Percentiles rank a stretch among this genome's conserved stretches.
These are phyloP conservation scores for Alternaria arbusti DNA, from an alignment of 2,329 filamentous ascomycete species.

Conservation along the genomic window DNA sequence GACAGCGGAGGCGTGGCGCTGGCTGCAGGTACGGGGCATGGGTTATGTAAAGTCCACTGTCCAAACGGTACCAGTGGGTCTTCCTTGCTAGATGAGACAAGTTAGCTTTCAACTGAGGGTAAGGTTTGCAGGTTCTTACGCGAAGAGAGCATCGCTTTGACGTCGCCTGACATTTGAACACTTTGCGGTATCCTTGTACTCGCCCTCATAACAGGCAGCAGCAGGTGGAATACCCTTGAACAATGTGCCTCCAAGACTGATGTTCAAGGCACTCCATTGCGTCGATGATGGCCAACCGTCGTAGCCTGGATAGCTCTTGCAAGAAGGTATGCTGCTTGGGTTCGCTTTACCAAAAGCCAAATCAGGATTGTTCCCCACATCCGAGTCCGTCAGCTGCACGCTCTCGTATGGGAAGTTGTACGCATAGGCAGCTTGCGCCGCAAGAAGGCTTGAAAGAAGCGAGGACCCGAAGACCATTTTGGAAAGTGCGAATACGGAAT, in stretches of 20 bases:
- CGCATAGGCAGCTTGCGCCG: conserved; percentile 10
- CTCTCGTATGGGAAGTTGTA: conserved; percentile 36
- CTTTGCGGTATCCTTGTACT: conserved; percentile 21
- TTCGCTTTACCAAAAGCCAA: conserved; percentile 28
- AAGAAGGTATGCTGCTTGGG: conserved; percentile 11
- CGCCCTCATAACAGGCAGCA: conserved; percentile 35
- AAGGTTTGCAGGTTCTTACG: conserved; percentile 17
- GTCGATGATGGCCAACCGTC: conserved; percentile 29
- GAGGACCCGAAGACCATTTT: background rate
- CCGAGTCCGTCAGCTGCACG: conserved; percentile 25
- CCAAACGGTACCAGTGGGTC: conserved; percentile 32
- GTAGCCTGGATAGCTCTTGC: conserved; percentile 36
- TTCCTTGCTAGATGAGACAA: conserved; percentile 19
- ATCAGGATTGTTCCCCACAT: conserved; percentile 29
- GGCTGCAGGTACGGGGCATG: conserved; percentile 18
- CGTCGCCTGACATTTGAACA: conserved; percentile 19
- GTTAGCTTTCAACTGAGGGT: background rate
- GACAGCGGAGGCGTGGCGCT: conserved; percentile 8
- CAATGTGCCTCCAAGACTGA: conserved; percentile 28
- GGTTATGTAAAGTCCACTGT: conserved; percentile 30
- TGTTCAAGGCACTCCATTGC: conserved; percentile 32
- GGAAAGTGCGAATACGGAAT: background rate
- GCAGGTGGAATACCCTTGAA: conserved; percentile 33
- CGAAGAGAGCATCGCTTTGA: conserved; percentile 21
- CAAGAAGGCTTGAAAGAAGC: background rate